Conservation (phyloP, 2,329 filamentous ascomycete species). For the Fusarium siculi region DNA sequence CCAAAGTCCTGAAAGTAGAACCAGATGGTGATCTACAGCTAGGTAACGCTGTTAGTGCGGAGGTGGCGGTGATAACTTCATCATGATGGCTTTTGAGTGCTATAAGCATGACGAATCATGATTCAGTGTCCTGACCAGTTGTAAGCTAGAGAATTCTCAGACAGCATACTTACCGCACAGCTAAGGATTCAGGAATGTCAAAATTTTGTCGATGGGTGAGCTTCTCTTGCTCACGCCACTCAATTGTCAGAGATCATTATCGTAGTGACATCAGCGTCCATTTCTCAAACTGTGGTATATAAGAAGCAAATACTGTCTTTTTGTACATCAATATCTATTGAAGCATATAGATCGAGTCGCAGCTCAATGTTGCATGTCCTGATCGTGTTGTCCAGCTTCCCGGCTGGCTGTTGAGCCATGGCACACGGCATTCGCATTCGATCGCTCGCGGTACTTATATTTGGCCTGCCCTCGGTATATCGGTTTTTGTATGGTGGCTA, state of each 20-base stretch:
- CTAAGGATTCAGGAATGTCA: not conserved
- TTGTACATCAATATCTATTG: too few relatives aligned
- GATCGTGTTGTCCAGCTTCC: not conserved
- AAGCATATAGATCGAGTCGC: too few relatives aligned
- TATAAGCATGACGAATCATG: not conserved
- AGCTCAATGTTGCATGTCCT: not conserved
- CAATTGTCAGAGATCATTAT: not conserved
- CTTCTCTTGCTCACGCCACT: not conserved
- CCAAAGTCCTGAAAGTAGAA: not conserved
- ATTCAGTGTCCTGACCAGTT: not conserved
- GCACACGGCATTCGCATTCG: not conserved
- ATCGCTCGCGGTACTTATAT: not conserved
- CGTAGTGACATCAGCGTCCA: not conserved
- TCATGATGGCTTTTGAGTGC: conserved; percentile 6
- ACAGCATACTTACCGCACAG: not conserved
- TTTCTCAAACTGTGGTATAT: not conserved
- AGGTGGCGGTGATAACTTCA: conserved; percentile 17
- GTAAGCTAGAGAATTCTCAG: not conserved
- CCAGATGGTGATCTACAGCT: not conserved
- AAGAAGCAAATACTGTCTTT: not conserved
- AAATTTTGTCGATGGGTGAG: not conserved
- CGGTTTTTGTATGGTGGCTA: not conserved
- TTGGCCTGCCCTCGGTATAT: not conserved
- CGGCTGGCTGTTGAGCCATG: not conserved
- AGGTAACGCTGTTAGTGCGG: not conserved